Evolutionary conservation across 331 rosid genomes (phyloP), one percentile per base, ranked within the genome.

Genomic region (Malus hybrid): DNA sequence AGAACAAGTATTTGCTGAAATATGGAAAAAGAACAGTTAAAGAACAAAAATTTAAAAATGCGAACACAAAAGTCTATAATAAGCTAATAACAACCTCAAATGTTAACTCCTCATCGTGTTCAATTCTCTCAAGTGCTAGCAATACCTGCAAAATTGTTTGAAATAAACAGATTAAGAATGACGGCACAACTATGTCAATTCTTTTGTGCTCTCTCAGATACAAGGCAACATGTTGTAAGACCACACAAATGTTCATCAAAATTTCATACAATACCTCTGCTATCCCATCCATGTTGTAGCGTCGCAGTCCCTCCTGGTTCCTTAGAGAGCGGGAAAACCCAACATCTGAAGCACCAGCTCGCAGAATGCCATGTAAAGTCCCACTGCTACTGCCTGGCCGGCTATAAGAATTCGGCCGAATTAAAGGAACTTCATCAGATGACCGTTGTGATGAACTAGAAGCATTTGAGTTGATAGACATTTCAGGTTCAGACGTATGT

Each of bases 51-150:
- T 8, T 18, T 6, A 67, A 19, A 6, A 48, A 69, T 62, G 52
- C 28, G 69, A 74, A 72, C 19, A 56, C 27, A 81, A 76, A 28
- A 10, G 12, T 73, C 27, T 29, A 78, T 50, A 19, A 52, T 64
- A 44, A 44, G 50, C 5, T 44, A 11, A 44, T 69, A 72, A 72
- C 22, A 82, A 95, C 99, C 98, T 95, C 99, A 70, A 92, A 92
- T 46, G 98, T 80, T 48, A 95, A 89, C 78, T 92, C 99, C 70
- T 87, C 99, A 85, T 95, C 97, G 65, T 95, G 93, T 84, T 90
- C 99, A 74, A 92, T 90, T 83, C 98, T 92, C 88, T 92, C 97
- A 52, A 95, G 93, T 10, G 98, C 96, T 85, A 89, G 76, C 80
- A 95, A 85, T 59, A 92, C 89, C 99, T 95, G 79, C 76, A 86